These are phyloP conservation scores for Spinacia oleracea DNA, from an alignment of 179 eudicot genomes.

Conservation along the genomic window DNA sequence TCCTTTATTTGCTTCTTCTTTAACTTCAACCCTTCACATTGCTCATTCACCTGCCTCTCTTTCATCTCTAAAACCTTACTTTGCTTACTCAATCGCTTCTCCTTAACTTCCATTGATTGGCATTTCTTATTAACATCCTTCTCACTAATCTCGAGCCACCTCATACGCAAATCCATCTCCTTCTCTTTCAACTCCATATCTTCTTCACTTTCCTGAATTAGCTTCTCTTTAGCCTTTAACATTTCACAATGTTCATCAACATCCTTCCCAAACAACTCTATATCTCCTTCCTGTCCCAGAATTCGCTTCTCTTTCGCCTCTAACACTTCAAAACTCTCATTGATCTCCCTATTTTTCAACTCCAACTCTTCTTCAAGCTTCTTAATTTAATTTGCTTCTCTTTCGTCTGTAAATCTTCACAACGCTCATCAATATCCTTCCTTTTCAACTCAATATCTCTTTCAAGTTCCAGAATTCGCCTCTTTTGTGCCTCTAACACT, in stretches of 20 bases:
- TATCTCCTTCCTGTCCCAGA: slow-evolving; percentile 1
- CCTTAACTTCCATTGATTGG: neutral
- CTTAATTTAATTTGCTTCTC: neutral
- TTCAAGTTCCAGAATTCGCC: neutral
- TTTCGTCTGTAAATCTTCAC: neutral
- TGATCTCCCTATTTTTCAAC: neutral
- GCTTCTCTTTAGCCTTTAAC: neutral
- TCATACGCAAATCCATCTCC: slow-evolving; percentile 4
- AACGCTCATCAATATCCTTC: neutral
- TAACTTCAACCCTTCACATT: neutral
- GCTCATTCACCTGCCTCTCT: neutral
- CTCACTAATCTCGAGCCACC: slow-evolving; percentile 2
- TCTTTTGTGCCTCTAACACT: neutral
- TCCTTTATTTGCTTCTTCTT: slow-evolving; percentile 18
- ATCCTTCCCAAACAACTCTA: slow-evolving; percentile 15
- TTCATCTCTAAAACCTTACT: neutral
- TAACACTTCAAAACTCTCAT: slow-evolving; percentile 10
- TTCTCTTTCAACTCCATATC: slow-evolving; percentile 13
- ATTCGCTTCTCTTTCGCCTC: slow-evolving; percentile 23
- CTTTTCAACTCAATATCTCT: slow-evolving; percentile 6
- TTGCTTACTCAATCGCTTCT: slow-evolving; percentile 2
- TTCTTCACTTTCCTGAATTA: neutral
- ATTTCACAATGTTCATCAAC: neutral
- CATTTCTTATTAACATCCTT: neutral
- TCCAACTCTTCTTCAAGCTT: neutral